phyloP scores from a whole-genome alignment of 495 filamentous ascomycete genomes.

The Daldinia concentrica region DNA sequence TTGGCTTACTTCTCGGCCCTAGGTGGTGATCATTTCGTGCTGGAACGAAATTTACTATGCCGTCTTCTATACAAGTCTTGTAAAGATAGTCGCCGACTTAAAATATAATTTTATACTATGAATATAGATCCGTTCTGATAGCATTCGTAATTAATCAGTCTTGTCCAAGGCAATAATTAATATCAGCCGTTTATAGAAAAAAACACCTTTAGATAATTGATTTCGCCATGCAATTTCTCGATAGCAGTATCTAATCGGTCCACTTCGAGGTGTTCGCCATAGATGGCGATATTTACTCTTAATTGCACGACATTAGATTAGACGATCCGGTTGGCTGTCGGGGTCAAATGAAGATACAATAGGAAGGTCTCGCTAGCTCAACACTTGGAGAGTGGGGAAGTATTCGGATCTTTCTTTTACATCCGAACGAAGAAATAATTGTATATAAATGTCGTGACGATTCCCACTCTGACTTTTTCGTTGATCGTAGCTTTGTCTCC shows the following conservation, averaged over 20 bases:
- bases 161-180: not conserved
- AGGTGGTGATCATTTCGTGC: not conserved
- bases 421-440: constrained; percentile 24
- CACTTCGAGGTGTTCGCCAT: constrained; percentile 25
- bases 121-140: not conserved
- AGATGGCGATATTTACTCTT: constrained; percentile 38
- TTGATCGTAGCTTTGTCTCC: not conserved
- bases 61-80: not conserved
- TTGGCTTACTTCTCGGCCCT: not conserved
- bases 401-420: constrained; percentile 42
- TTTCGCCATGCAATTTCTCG: not conserved
- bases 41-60: not conserved
- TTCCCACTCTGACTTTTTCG: not conserved
- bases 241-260: not conserved
- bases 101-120: not conserved
- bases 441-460: constrained; percentile 23
- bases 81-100: not conserved
- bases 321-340: constrained; percentile 33
- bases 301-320: constrained; percentile 36
- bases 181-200: not conserved
- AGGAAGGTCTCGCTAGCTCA: constrained; percentile 34
- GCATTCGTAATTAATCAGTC: not conserved
- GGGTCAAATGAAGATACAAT: constrained; percentile 25
- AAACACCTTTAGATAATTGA: not conserved
- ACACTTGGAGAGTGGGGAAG: constrained; percentile 29